Conservation (phyloP, 164 flowering plant genomes). For the Vitis cinerea region DNA sequence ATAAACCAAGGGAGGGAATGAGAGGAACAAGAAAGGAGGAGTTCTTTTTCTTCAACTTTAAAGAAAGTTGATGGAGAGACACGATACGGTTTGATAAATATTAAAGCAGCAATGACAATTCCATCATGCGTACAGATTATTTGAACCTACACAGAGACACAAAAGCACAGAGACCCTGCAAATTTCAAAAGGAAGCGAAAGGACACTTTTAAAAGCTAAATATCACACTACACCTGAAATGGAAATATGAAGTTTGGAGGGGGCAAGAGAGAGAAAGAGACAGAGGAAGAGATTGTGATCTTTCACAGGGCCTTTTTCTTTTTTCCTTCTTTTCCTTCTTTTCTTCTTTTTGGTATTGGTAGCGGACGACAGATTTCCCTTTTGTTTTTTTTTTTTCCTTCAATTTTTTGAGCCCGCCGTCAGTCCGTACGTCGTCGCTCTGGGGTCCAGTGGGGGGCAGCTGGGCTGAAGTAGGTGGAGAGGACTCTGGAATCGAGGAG, state of each 20-base stretch:
- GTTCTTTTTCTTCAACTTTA: constrained; percentile 1
- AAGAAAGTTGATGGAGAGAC: neutral
- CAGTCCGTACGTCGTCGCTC: constrained; percentile 32
- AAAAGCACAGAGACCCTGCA: neutral
- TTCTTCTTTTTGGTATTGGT: too few species aligned
- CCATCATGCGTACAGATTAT: constrained; percentile 14
- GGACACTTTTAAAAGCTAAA: constrained; percentile 21
- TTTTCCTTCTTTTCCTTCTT: too few species aligned
- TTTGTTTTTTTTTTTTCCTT: neutral
- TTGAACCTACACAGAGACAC: constrained; percentile 11
- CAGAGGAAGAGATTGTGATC: neutral
- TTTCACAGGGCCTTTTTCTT: too few species aligned
- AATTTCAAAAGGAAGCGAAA: constrained; percentile 4
- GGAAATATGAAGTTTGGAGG: neutral
- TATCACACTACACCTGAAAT: too few species aligned
- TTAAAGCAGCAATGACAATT: constrained; percentile 13
- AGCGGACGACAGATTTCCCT: too few species aligned
- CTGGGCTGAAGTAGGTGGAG: constrained; percentile 60
- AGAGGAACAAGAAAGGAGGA: too few species aligned
- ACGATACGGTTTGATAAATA: neutral
- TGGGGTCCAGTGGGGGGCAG: constrained; percentile 59
- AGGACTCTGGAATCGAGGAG: constrained; percentile 65
- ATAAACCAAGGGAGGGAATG: neutral
- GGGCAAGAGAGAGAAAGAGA: neutral
- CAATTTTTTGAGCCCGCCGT: neutral